Conservation (phyloP, 257 asterid species). For the Jacaranda mimosifolia region DNA sequence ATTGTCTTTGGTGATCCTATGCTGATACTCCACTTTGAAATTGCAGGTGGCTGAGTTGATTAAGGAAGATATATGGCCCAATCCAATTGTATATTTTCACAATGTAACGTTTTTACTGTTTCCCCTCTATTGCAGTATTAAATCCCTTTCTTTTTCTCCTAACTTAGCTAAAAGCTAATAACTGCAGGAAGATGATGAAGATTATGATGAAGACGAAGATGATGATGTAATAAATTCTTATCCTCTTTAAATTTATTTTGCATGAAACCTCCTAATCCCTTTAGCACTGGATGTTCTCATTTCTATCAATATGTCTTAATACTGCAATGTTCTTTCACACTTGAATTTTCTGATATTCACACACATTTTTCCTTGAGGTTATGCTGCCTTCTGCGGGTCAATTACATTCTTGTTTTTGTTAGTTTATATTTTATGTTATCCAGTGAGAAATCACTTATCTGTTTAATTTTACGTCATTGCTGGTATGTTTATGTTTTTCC, state of each 20-base stretch:
- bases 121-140: neutral
- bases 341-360: too few species aligned
- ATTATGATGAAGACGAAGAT: slow-evolving; percentile 50
- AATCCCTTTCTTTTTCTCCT: slow-evolving; percentile 13
- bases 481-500: too few species aligned
- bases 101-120: slow-evolving; percentile 39
- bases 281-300: too few species aligned
- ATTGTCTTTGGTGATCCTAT: neutral
- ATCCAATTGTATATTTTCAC: slow-evolving; percentile 56
- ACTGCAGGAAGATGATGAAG: slow-evolving; percentile 57
- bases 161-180: slow-evolving; percentile 25
- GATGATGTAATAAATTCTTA: slow-evolving; percentile 36
- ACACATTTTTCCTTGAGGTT: too few species aligned
- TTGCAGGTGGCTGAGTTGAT: slow-evolving; percentile 66
- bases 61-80: slow-evolving; percentile 69
- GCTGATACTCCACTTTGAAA: slow-evolving; percentile 3
- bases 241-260: neutral
- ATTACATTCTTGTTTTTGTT: too few species aligned
- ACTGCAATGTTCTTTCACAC: too few species aligned
- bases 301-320: too few species aligned
- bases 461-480: too few species aligned
- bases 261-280: slow-evolving; percentile 17
- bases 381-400: too few species aligned
- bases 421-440: too few species aligned
- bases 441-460: too few species aligned